Base-by-base conservation (phyloP, 192 early-diverging fungal genomes). In the Dispira parvispora region DNA sequence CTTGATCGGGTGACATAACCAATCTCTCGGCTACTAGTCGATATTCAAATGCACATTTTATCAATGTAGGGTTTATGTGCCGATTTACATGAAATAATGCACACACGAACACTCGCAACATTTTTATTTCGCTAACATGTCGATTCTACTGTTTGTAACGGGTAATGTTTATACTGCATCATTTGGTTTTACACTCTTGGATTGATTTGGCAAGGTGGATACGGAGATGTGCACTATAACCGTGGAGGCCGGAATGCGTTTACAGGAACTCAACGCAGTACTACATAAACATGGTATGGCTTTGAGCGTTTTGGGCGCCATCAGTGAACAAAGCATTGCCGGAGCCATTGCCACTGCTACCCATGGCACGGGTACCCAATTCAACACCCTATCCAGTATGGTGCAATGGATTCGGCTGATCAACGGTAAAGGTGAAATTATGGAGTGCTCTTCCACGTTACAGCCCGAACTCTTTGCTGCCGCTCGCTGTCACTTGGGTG, bases 301-400 rank as follows among this genome's bases (percentile, higher is more conserved):
- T 6, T 61, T 89, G 66, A 83, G 80, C 67, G 79, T 76, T 63
- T 64, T 89, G 25, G 85, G 84, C 1, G 82, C 84, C 18, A 86
- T 89, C 57, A 85, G 84, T 4, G 87, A 89, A 49, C 85, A 87
- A 64, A 82, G 78, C 62, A 67, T 87, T 2, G 82, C 80, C n/a
- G 85, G 87, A 10, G 72, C 80, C 0, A 87, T 87, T 49, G 77
- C 82, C 5, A 87, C 87, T 1, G 85, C 85, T 4, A 82, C 84
- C 11, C 87, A 87, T 67, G 84, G 87, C 11, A 82, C 83, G 11
- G 87, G 87, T 11, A 73, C 80, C 18, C 70, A 75, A 26, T 89
- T 73, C 54, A 73, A 78, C 14, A 78, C 78, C 28, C 38, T 84
- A 26, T 82, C 82, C 60, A 74, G 79, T 0, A 67, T 74, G 65